Base-by-base conservation (phyloP, 1,139 yeast species). In the Magnusiomyces ingens region DNA sequence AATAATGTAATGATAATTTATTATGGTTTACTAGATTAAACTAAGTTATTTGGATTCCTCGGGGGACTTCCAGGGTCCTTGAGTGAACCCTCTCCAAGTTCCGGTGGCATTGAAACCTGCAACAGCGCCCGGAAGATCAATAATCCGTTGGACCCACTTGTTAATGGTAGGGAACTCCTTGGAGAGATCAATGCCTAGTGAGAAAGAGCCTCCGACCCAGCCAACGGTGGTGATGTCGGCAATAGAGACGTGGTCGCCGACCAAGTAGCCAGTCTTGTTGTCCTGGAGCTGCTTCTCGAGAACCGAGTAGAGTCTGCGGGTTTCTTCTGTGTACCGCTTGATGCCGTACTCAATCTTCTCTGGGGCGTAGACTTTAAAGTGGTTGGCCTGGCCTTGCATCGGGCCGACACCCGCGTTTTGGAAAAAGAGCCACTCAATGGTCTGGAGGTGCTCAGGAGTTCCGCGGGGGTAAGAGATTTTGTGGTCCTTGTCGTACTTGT, bases 391-490 rank as follows among this genome's bases (percentile, higher is more conserved):
- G 11, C 85, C 85, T 59, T 76, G 80, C 75, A 78, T 77, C 54
- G 86, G 85, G 22, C 84, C 82, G 50, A 78, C 68, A 5, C 83
- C 83, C 0, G 82, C 79, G 67, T 78, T 75, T 64, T 79, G 84
- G 71, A 79, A 81, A 51, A 74, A 71, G 17, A 77, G 58, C 75
- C 82, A 73, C 57, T 80, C 81, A 56, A 77, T 62, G 60, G 75
- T 74, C 58, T 74, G 76, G 66, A 75, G 80, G 66, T 79, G 80
- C 49, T 73, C 69, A 35, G 64, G 68, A 18, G 81, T 67, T 2
- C 79, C 80, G 19, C 60, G 60, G 6, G 70, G 71, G 60, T 72
- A 81, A 45, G 79, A 75, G 61, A 67, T 78, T 63, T 77, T 76
- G 59, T 75, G 65, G 35, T 78, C 79, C 53, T 67, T 74, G 63